phyloP scores from a whole-genome alignment of 2,329 filamentous ascomycete genomes.

The Basipetospora chlamydospora region DNA sequence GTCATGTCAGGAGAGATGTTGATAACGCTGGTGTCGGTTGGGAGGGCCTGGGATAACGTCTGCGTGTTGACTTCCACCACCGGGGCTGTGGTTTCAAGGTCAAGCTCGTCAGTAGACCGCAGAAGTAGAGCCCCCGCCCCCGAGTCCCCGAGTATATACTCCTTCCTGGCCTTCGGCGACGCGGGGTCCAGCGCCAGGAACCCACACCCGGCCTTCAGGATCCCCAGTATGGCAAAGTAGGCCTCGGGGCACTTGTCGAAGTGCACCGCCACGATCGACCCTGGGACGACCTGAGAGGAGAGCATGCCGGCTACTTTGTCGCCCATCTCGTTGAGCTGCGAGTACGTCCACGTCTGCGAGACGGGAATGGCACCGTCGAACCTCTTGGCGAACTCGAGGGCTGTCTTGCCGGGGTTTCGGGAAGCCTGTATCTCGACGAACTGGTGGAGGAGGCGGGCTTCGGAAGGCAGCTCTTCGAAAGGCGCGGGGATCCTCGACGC shows the following conservation, averaged over 20 bases:
- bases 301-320: conserved; percentile 61
- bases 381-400: conserved; percentile 59
- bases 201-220: conserved; percentile 67
- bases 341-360: conserved; percentile 51
- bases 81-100: not conserved
- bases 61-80: not conserved
- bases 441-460: conserved; percentile 53
- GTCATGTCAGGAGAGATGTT: conserved; percentile 31
- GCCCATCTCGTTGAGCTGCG: conserved; percentile 53
- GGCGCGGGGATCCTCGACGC: conserved; percentile 54
- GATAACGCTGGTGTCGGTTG: not conserved
- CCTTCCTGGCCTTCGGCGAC: conserved; percentile 57
- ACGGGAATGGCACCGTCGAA: conserved; percentile 22
- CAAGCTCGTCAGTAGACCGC: not conserved
- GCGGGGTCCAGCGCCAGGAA: conserved; percentile 69
- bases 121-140: conserved; percentile 48
- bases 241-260: conserved; percentile 79
- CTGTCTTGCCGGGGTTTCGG: conserved; percentile 41
- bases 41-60: not conserved
- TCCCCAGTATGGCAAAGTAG: conserved; percentile 67
- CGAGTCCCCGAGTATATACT: conserved; percentile 67
- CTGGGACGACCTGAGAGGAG: conserved; percentile 29
- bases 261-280: conserved; percentile 57
- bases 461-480: conserved; percentile 38
- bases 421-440: conserved; percentile 55